A percentile compares a stretch with the other conserved stretches of the same genome.
These are phyloP conservation scores for Stevia rebaudiana DNA, from an alignment of 140 eudicot genomes.

Conservation along the genomic window DNA sequence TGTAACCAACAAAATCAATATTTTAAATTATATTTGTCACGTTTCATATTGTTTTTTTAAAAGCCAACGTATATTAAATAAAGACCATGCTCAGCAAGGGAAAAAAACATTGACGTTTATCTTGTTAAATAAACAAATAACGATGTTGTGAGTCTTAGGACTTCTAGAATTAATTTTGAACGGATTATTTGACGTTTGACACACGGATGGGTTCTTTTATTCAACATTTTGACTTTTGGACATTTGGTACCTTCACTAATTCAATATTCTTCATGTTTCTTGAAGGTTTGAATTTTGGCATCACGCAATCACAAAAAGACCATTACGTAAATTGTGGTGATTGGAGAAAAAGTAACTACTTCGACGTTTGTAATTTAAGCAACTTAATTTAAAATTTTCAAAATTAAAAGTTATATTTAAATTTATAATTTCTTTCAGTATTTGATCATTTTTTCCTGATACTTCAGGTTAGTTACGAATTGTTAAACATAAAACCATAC, in stretches of 20 bases:
- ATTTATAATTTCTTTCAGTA: too few relatives aligned
- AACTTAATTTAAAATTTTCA: neutral
- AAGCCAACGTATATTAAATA: too few relatives aligned
- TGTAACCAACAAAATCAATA: neutral
- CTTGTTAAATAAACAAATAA: neutral
- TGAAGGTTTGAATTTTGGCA: constrained; percentile 11
- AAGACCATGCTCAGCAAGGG: too few relatives aligned
- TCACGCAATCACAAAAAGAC: constrained; percentile 1
- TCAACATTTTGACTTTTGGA: constrained; percentile 8
- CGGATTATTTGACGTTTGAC: neutral
- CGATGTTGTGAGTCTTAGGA: neutral
- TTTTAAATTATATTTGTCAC: neutral
- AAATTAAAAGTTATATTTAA: too few relatives aligned
- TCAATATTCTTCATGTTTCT: neutral
- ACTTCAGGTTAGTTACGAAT: too few relatives aligned
- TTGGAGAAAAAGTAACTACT: neutral
- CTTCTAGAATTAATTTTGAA: neutral
- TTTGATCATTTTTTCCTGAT: too few relatives aligned
- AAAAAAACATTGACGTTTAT: too few relatives aligned
- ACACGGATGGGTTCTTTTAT: neutral
- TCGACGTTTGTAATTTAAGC: neutral
- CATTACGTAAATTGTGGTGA: neutral
- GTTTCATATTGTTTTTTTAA: neutral
- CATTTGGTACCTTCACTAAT: neutral
- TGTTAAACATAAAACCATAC: too few relatives aligned